Conservation (phyloP, 192 early-diverging fungal genomes). For the Oehlia diaphana region DNA sequence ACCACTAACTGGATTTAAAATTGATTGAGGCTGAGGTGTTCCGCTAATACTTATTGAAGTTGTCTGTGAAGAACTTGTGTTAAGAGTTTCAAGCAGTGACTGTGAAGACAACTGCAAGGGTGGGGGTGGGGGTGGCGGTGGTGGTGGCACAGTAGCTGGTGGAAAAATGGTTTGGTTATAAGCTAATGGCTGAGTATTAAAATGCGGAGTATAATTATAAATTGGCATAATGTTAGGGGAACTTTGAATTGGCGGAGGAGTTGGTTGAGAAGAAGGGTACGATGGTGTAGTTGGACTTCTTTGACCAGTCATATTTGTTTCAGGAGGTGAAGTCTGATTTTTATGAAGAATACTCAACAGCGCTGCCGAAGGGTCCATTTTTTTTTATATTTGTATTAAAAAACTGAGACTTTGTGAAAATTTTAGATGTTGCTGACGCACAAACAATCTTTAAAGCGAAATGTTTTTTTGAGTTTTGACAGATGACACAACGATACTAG, state of each 20-base stretch:
- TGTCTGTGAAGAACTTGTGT: neutral
- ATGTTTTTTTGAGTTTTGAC: neutral
- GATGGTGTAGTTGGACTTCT: constrained; percentile 10
- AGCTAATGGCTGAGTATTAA: neutral
- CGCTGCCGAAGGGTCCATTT: constrained; percentile 27
- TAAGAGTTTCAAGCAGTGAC: neutral
- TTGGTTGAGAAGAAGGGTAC: constrained; percentile 8
- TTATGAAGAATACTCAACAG: constrained; percentile 29
- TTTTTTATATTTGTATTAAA: neutral
- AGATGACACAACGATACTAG: neutral
- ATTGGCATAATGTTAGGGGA: neutral
- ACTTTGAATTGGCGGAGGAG: neutral
- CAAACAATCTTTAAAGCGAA: neutral
- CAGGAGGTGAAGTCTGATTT: constrained; percentile 2
- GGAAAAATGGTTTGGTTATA: neutral
- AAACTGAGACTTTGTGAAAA: neutral
- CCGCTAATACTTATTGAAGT: neutral
- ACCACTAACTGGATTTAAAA: neutral
- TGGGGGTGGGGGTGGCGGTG: constrained; percentile 23
- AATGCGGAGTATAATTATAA: neutral
- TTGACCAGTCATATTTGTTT: neutral
- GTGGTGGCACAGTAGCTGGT: neutral
- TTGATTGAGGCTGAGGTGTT: constrained; percentile 1
- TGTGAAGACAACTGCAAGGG: neutral
- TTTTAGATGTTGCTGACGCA: neutral